Base-by-base conservation (phyloP, 2,329 filamentous ascomycete species). In the Ophiocordyceps sinensis region DNA sequence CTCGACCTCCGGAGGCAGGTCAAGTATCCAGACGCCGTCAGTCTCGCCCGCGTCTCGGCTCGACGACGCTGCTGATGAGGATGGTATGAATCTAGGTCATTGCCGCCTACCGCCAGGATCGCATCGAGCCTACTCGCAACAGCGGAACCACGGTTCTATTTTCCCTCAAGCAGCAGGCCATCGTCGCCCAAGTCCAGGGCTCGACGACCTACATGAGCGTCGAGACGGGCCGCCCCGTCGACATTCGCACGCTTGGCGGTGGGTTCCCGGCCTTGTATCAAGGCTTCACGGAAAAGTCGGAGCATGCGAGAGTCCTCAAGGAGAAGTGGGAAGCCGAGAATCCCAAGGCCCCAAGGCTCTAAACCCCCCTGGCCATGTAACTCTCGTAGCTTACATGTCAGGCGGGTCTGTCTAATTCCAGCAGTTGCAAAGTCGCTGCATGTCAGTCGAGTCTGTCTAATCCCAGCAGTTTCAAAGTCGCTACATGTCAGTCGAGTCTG, bases 1-100 rank as follows among this genome's bases (percentile, higher is more conserved):
- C 12, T 54, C 23, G 42, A 46, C 5, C 47, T 54, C 19, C 36
- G 43, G 11, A 38, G 50, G 21, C 49, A 52, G 42, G 48, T 49
- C 11, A 51, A 46, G 35, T 51, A 52, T 41, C 45, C 45, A 12
- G 45, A 47, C 29, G 31, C 41, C 17, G 45, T 47, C 4, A 6
- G 45, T 43, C 12, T 11, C 37, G 4, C n/a, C 21, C 36, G 4
- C 11, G 11, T 4, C 19, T 3, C 4, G 11, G 13, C 19, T n/a
- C 11, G 13, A 10, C 11, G 13, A 12, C 21, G 9, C n/a, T 13
- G 19, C 36, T 37, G 8, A 37, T 28, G 3, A n/a, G n/a, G n/a
- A n/a, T 19, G 19, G 3, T 17, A 7, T 28, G 34, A 12, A 9
- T 40, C 34, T 23, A 47, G 45, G 30, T 47, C 5, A 47, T 47